Percentiles rank a stretch among this genome's conserved stretches.
phyloP scores from a whole-genome alignment of 176 grass and related monocot species.

The Triticum urartu region DNA sequence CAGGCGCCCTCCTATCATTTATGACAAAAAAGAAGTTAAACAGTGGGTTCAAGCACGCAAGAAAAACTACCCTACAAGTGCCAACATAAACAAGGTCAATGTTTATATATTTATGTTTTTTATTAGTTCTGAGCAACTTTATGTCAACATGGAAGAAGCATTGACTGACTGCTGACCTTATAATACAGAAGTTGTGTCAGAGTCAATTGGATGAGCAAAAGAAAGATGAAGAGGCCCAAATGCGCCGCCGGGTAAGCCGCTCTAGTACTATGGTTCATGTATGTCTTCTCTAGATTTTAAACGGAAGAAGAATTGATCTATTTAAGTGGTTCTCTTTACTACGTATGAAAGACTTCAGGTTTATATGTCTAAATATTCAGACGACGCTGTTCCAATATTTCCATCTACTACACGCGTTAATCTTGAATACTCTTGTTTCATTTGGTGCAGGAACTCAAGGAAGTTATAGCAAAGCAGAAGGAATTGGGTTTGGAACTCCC shows the following conservation, averaged over 20 bases:
- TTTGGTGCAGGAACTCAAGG: constrained; percentile 79
- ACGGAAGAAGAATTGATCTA: constrained; percentile 11
- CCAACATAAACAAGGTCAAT: constrained; percentile 65
- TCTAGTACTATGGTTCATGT: constrained; percentile 14
- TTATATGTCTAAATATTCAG: constrained; percentile 17
- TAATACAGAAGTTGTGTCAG: constrained; percentile 63
- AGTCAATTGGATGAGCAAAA: constrained; percentile 24
- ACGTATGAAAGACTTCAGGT: background rate
- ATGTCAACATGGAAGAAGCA: constrained; percentile 11
- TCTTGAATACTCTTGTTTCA: constrained; percentile 16
- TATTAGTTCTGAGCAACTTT: background rate
- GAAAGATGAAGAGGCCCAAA: constrained; percentile 54
- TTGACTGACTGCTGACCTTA: constrained; percentile 25
- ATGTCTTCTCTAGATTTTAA: constrained; percentile 21
- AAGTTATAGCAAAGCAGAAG: constrained; percentile 79
- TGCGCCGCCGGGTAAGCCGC: constrained; percentile 53
- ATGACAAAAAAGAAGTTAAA: constrained; percentile 79
- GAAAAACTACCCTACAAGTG: constrained; percentile 73
- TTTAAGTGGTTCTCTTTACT: constrained; percentile 17
- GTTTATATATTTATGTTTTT: constrained; percentile 10
- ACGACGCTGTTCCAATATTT: constrained; percentile 24
- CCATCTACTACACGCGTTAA: background rate
- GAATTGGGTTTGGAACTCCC: constrained; percentile 83
- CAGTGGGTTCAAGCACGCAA: constrained; percentile 83
- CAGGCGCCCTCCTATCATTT: constrained; percentile 49